These are phyloP conservation scores for Trichoderma atroviride DNA, from an alignment of 2,329 filamentous ascomycete species.

Conservation along the genomic window DNA sequence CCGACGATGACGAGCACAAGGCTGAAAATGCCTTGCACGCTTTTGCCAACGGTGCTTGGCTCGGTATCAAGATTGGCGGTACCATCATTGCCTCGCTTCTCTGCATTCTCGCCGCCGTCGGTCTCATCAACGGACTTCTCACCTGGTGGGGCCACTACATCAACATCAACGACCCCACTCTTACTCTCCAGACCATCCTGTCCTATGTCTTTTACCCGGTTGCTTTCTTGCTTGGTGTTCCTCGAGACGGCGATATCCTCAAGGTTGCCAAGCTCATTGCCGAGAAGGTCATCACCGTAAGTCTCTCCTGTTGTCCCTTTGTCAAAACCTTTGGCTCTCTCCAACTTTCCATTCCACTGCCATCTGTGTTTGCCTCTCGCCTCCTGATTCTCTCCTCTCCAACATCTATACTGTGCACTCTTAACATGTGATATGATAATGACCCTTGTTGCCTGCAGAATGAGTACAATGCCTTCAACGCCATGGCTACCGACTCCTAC, in stretches of 20 bases:
- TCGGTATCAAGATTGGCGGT: conserved; percentile 82
- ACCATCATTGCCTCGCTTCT: conserved; percentile 81
- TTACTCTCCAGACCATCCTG: conserved; percentile 73
- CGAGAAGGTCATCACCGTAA: conserved; percentile 75
- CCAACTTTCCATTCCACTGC: not conserved
- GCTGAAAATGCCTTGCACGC: conserved; percentile 83
- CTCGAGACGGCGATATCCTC: conserved; percentile 62
- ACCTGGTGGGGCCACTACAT: conserved; percentile 84
- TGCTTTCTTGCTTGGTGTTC: conserved; percentile 80
- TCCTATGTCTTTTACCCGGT: conserved; percentile 79
- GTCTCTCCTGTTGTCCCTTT: conserved; percentile 29
- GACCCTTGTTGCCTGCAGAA: conserved; percentile 50
- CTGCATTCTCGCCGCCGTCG: conserved; percentile 79
- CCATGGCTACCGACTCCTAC: conserved; percentile 55
- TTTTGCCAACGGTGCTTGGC: conserved; percentile 81
- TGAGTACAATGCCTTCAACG: conserved; percentile 74
- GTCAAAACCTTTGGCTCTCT: not conserved
- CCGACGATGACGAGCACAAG: conserved; percentile 74
- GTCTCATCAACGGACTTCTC: conserved; percentile 72
- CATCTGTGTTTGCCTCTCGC: not conserved
- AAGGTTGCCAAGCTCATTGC: conserved; percentile 79
- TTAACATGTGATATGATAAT: conserved; percentile 20
- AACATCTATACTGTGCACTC: not conserved
- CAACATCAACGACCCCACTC: conserved; percentile 67
- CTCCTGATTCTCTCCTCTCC: not conserved